A percentile compares a stretch with the other conserved stretches of the same genome.
These are phyloP conservation scores for Pistacia vera DNA, from an alignment of 345 rosid genomes.

Conservation along the genomic window DNA sequence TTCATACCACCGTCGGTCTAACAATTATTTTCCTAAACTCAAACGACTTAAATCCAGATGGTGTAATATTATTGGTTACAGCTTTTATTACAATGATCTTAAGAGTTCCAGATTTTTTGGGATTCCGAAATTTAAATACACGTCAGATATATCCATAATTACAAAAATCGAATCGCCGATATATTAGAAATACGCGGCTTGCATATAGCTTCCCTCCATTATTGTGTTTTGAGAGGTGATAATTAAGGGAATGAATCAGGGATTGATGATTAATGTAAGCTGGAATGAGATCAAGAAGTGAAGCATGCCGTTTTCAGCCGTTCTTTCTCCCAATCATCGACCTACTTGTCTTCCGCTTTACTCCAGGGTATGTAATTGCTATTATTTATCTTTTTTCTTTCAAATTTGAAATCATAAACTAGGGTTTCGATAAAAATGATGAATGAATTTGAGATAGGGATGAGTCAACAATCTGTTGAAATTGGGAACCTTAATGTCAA, in stretches of 20 bases:
- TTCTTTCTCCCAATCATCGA: conserved; percentile 42
- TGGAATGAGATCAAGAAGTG: conserved; percentile 21
- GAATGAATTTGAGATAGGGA: not conserved
- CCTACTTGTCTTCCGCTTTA: conserved; percentile 28
- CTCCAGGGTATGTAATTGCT: conserved; percentile 31
- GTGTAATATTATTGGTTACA: not conserved
- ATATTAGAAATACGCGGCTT: not conserved
- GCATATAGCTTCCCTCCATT: conserved; percentile 11
- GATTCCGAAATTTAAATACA: too few species aligned
- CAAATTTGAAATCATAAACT: too few species aligned
- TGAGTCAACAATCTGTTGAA: not conserved
- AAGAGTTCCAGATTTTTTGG: not conserved
- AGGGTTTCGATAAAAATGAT: too few species aligned
- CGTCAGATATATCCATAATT: not conserved
- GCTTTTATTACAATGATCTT: not conserved
- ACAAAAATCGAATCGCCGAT: not conserved
- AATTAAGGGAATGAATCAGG: not conserved
- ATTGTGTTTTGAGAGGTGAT: not conserved
- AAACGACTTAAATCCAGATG: not conserved
- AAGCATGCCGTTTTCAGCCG: conserved; percentile 59
- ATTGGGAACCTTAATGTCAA: not conserved
- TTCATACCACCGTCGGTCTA: too few species aligned
- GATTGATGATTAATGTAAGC: conserved; percentile 2
- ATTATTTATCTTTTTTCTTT: not conserved
- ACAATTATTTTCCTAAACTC: too few species aligned